Conservation (phyloP, 2,329 filamentous ascomycete genomes). For the Fusarium pseudograminearum region DNA sequence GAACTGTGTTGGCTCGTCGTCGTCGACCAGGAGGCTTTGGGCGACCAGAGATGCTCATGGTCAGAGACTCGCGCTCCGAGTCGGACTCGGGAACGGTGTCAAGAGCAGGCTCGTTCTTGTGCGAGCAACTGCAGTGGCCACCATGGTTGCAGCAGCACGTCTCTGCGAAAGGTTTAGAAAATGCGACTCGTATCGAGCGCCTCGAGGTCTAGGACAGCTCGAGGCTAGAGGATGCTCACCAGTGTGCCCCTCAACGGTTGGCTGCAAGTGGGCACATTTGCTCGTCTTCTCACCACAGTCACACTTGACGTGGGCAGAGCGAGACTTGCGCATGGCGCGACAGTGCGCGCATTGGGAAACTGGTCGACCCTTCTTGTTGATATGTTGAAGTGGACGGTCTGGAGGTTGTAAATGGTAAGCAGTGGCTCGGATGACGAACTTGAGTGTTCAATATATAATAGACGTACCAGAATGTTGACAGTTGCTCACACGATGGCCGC, state of each 20-base stretch:
- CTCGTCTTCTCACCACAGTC: slow-evolving; percentile 95
- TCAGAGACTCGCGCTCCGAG: slow-evolving; percentile 62
- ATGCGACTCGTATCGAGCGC: slow-evolving; percentile 16
- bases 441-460: background rate
- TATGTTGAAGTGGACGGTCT: slow-evolving; percentile 94
- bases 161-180: slow-evolving; percentile 57
- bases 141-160: slow-evolving; percentile 79
- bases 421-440: slow-evolving; percentile 18
- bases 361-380: slow-evolving; percentile 97
- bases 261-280: slow-evolving; percentile 72
- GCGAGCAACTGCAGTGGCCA: slow-evolving; percentile 72
- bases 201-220: slow-evolving; percentile 11
- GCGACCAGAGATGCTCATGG: slow-evolving; percentile 46
- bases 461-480: slow-evolving; percentile 92
- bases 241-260: slow-evolving; percentile 68
- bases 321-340: slow-evolving; percentile 94
- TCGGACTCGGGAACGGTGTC: slow-evolving; percentile 75
- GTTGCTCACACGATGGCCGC: slow-evolving; percentile 98
- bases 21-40: slow-evolving; percentile 61
- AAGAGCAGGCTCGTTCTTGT: slow-evolving; percentile 71
- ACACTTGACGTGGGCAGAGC: slow-evolving; percentile 93
- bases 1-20: slow-evolving; percentile 71
- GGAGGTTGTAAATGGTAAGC: slow-evolving; percentile 42
- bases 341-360: slow-evolving; percentile 99
- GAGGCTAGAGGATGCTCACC: slow-evolving; percentile 58